These are phyloP conservation scores for Blastobotrys chiropterorum DNA, from an alignment of 805 yeast genomes.

Conservation along the genomic window DNA sequence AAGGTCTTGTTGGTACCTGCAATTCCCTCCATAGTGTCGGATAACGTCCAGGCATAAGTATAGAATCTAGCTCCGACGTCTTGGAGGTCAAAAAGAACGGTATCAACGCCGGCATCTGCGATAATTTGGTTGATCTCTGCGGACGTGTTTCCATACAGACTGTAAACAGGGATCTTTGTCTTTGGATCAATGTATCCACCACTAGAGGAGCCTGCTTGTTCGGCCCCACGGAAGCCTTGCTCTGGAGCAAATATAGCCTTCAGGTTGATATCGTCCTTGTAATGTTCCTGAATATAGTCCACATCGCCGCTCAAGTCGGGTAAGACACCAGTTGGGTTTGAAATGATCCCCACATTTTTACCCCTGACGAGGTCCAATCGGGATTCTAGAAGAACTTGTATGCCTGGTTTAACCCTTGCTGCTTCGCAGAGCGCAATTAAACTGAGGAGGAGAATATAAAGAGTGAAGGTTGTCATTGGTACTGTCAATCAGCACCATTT, in stretches of 20 bases:
- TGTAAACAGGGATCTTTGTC: constrained; percentile 8
- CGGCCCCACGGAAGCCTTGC: constrained; percentile 12
- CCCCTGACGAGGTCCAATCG: constrained; percentile 7
- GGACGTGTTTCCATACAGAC: constrained; percentile 8
- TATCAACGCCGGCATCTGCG: constrained; percentile 9
- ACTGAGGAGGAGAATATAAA: too few relatives aligned
- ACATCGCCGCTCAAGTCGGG: constrained; percentile 10
- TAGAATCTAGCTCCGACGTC: constrained; percentile 12
- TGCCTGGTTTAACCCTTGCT: constrained; percentile 9
- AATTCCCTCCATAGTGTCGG: constrained; percentile 11
- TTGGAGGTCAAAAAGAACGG: constrained; percentile 9
- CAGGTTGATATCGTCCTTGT: background rate
- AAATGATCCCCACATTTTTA: constrained; percentile 10
- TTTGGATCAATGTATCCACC: constrained; percentile 11
- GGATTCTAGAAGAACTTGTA: constrained; percentile 7
- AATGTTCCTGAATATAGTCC: constrained; percentile 1
- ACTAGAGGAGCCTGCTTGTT: constrained; percentile 11
- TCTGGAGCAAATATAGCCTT: constrained; percentile 13
- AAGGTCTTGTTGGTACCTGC: constrained; percentile 10
- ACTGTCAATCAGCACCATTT: too few relatives aligned
- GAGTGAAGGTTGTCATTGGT: too few relatives aligned
- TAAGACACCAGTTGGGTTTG: constrained; percentile 12
- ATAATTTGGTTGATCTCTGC: constrained; percentile 8
- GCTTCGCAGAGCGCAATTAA: too few relatives aligned
- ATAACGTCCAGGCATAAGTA: constrained; percentile 12